phyloP scores from a whole-genome alignment of 257 asterid genomes.

The Coffea canephora region DNA sequence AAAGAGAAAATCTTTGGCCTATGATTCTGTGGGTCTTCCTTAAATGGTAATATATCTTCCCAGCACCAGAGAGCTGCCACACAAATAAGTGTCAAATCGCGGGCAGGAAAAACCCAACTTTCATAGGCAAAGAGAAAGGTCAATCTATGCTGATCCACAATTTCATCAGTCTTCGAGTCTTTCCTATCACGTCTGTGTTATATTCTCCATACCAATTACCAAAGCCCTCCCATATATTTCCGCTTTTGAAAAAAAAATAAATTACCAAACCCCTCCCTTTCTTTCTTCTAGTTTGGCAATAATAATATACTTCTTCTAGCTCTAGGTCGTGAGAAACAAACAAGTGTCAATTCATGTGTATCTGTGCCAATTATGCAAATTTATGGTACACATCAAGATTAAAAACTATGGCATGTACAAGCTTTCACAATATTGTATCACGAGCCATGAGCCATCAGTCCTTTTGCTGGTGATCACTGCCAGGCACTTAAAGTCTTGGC shows the following conservation, averaged over 20 bases:
- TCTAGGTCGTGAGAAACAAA: background rate
- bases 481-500: too few species aligned
- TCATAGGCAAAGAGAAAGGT: background rate
- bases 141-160: background rate
- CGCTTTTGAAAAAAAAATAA: too few species aligned
- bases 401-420: background rate
- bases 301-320: background rate
- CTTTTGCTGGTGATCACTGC: too few species aligned
- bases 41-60: conserved; percentile 3
- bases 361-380: conserved; percentile 2
- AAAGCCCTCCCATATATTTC: too few species aligned
- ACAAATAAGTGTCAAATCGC: background rate
- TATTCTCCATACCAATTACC: background rate
- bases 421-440: too few species aligned
- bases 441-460: too few species aligned
- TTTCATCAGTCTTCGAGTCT: background rate
- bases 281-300: background rate
- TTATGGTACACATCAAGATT: background rate
- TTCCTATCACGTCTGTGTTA: background rate
- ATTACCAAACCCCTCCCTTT: background rate
- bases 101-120: background rate
- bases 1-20: conserved; percentile 8
- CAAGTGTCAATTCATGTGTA: background rate
- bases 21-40: background rate
- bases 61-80: background rate